A percentile compares a stretch with the other conserved stretches of the same genome.
These are phyloP conservation scores for Pterothamnion heteromorphum DNA, from an alignment of 31 red algal species.

Conservation along the genomic window DNA sequence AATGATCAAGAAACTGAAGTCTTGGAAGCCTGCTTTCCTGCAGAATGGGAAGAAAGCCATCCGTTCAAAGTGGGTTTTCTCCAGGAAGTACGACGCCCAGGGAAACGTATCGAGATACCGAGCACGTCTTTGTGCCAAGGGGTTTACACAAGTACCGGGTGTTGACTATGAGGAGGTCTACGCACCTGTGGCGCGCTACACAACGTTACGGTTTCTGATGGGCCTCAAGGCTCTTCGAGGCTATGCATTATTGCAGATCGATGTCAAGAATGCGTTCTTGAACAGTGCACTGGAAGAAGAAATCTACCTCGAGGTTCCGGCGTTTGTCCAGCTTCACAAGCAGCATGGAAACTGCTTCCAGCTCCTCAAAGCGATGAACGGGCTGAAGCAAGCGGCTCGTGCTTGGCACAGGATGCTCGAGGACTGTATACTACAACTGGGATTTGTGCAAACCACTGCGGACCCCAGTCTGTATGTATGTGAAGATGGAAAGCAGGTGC, in stretches of 20 bases:
- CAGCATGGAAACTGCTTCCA: no score
- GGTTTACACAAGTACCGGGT: constrained; percentile 28
- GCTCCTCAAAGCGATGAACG: no score
- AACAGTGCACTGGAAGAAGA: background rate
- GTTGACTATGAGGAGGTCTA: constrained; percentile 46
- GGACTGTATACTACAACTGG: no score
- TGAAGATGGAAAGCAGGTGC: no score
- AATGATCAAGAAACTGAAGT: no score
- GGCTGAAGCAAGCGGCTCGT: no score
- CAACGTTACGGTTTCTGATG: background rate
- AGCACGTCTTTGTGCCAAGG: constrained; percentile 42
- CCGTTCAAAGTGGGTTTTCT: constrained; percentile 27
- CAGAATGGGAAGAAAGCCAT: no score
- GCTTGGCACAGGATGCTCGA: no score
- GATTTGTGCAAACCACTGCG: no score
- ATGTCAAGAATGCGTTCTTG: background rate
- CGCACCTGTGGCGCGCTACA: background rate
- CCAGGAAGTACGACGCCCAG: background rate
- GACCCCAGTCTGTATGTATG: no score
- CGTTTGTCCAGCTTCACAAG: no score
- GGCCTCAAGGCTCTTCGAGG: background rate
- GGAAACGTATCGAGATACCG: background rate
- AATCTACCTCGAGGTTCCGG: background rate
- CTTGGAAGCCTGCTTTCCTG: no score
- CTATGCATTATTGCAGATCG: background rate